Base-by-base conservation (phyloP, 2,329 filamentous ascomycete species). In the Endothia cerciana region DNA sequence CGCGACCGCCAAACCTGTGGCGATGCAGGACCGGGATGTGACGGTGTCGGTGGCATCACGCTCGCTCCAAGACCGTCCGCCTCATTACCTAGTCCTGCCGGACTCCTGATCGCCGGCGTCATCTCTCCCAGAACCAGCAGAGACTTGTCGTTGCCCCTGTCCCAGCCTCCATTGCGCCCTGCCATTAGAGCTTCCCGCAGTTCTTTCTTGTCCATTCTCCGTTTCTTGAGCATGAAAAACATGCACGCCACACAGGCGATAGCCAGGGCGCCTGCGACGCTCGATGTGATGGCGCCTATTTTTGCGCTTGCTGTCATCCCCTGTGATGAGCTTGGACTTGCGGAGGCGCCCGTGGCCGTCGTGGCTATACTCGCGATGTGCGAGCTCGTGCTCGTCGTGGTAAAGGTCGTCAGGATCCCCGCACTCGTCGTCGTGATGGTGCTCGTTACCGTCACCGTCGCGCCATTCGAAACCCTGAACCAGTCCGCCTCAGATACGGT, bases 281-380 rank as follows among this genome's bases (percentile, higher is more conserved):
- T 64, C n/a, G 65, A 63, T 3, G 65, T 59, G 3, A 66, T 64
- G 19, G 63, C 65, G 3, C 65, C 65, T 36, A 66, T 60, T 22
- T 60, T 60, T 38, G 65, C 65, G 56, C 61, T 66, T 47, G 43
- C 15, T 11, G 51, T 38, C 38, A 64, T 33, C 0, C 33, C 43
- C 25, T 53, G 47, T 1, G 33, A 36, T 5, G 33, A 36, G 49
- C 22, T 28, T 45, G 65, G n/a, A 8, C 25, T 25, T 15, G 60
- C 13, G n/a, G 64, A 53, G 22, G 64, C n/a, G 36, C 45, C 59
- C 36, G 60, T 43, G 4, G 57, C 40, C 33, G 30, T 15, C 33
- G 30, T 15, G 11, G 61, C 25, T 25, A 38, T 28, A 3, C 25
- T 15, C 4, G 49, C 4, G 1, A 60, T 51, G 4, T 41, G 55